phyloP scores from a whole-genome alignment of 1,139 yeast species.

The Zhuliangozyma blackwelliae region DNA sequence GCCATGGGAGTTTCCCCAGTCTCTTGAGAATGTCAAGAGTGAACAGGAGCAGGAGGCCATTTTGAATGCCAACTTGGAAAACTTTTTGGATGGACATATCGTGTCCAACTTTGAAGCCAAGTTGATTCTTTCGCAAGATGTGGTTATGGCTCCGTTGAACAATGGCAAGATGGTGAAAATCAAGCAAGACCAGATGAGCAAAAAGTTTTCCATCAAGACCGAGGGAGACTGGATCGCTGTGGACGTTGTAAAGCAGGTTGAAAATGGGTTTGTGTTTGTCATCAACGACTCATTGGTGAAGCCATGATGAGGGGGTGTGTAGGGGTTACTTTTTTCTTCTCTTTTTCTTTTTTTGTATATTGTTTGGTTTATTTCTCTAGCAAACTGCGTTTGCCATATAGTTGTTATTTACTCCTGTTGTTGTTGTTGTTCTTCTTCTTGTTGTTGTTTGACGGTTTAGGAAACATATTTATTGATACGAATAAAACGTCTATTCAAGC shows the following conservation, averaged over 20 bases:
- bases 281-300: conserved; percentile 40
- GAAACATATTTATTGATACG: conserved; percentile 1
- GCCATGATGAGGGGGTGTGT: conserved; percentile 10
- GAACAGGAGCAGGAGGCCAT: conserved; percentile 41
- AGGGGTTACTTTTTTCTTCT: background rate
- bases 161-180: conserved; percentile 43
- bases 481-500: conserved; percentile 17
- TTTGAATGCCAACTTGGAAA: conserved; percentile 42
- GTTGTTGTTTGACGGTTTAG: no score
- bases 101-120: conserved; percentile 23
- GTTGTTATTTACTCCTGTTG: background rate
- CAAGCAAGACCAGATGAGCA: conserved; percentile 31
- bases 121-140: conserved; percentile 9
- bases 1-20: conserved; percentile 68
- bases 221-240: conserved; percentile 35
- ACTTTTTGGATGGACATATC: conserved; percentile 54
- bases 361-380: background rate
- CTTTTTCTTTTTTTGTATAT: background rate
- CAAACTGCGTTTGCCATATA: no score
- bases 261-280: conserved; percentile 57
- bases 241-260: conserved; percentile 40
- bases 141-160: conserved; percentile 27
- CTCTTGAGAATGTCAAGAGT: conserved; percentile 27
- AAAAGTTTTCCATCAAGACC: conserved; percentile 36
- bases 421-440: no score